Percentiles rank a stretch among this genome's conserved stretches.
phyloP scores from a whole-genome alignment of 352 stramenopile genomes.

The Thalassiosira exigua region DNA sequence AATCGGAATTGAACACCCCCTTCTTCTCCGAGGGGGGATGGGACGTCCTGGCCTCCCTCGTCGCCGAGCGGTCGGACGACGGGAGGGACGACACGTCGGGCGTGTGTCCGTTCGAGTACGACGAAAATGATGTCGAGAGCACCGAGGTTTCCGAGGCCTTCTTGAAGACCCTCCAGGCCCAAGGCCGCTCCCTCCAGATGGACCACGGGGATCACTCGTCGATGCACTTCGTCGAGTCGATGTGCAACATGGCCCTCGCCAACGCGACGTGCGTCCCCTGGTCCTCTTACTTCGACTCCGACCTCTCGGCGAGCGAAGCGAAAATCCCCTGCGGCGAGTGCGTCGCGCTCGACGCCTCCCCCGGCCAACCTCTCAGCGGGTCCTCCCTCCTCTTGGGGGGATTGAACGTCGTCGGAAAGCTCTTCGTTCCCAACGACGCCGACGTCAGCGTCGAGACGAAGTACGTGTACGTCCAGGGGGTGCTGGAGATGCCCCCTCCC shows the following conservation, averaged over 20 bases:
- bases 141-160: not conserved
- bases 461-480: constrained; percentile 37
- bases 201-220: constrained; percentile 7
- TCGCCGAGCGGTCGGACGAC: constrained; percentile 16
- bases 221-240: constrained; percentile 35
- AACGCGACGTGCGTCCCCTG: constrained; percentile 17
- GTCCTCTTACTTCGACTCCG: constrained; percentile 9
- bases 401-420: constrained; percentile 39
- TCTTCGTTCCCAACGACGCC: constrained; percentile 32
- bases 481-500: constrained; percentile 22
- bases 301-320: constrained; percentile 1
- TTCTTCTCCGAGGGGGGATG: not conserved
- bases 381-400: constrained; percentile 20
- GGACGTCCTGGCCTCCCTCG: constrained; percentile 1
- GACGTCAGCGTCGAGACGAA: constrained; percentile 31
- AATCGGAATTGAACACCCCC: constrained; percentile 8
- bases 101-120: constrained; percentile 22
- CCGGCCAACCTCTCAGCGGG: constrained; percentile 17
- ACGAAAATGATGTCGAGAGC: not conserved
- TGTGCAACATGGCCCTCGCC: constrained; percentile 19
- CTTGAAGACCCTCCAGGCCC: not conserved
- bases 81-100: constrained; percentile 15
- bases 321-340: constrained; percentile 41
- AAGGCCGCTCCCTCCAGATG: constrained; percentile 9
- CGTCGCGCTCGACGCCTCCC: constrained; percentile 25